Base-by-base conservation (phyloP, 2,329 filamentous ascomycete genomes). In the Fusarium duplospermum region DNA sequence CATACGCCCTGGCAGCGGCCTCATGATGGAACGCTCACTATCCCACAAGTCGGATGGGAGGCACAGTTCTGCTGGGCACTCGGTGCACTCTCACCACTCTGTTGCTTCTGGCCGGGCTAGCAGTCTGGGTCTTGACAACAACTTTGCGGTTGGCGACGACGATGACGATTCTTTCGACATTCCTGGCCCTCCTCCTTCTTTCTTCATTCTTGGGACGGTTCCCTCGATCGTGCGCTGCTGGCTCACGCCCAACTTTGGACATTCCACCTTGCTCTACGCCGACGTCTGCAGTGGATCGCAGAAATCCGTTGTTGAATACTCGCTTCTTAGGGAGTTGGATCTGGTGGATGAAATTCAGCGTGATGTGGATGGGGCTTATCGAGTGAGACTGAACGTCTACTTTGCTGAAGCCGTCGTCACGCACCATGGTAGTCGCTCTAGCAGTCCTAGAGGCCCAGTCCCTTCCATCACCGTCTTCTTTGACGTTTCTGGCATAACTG, bases 21-120 rank as follows among this genome's bases (percentile, higher is more conserved):
- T 98, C 78, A 91, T 98, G 90, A 96, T 93, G 82, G 96, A 99
- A 83, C 91, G 96, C 18, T 94, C 95, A 1, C 89, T 94, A 18
- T 99, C 96, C 13, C 95, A 98, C 87, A 97, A 97, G 80, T 98
- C 96, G 1, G 96, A 99, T 81, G 96, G 96, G 38, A 90, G 96
- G 71, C 94, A 97, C 80, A 98, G 96, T 82, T 98, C 95, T 10
- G 92, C 94, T n/a, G 94, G 94, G 6, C 93, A 96, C 76, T 96
- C 92, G 9, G 89, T 92, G 20, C 91, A 93, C 72, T 88, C 87
- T 7, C 85, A 89, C 50, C 88, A 90, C 81, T 97, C 94, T 10
- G 90, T 91, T 66, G 90, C 91, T 16, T 94, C 93, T 50, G 93
- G 93, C 31, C 91, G 95, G 54, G 94, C 94, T 62, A 98, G 95